A percentile compares a stretch with the other conserved stretches of the same genome.
phyloP scores from a whole-genome alignment of 176 grass and related monocot genomes.

The Neostapfia colusana region DNA sequence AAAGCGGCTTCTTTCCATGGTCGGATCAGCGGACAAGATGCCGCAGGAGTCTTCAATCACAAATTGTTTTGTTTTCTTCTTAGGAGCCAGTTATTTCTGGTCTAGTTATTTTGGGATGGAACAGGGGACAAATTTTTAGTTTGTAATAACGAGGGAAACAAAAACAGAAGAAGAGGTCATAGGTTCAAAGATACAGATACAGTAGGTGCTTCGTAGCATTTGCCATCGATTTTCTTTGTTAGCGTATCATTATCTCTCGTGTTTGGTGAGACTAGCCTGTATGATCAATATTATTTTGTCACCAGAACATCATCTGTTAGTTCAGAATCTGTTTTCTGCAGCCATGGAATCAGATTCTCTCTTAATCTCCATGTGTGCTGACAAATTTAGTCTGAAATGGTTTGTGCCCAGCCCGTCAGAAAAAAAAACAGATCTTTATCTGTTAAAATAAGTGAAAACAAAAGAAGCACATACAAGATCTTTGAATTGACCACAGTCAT shows the following conservation, averaged over 20 bases:
- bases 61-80: not conserved
- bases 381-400: not conserved
- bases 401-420: not conserved
- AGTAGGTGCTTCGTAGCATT: constrained; percentile 36
- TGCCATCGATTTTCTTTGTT: constrained; percentile 11
- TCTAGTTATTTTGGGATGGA: constrained; percentile 15
- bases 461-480: not conserved
- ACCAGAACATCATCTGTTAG: not conserved
- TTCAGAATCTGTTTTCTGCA: constrained; percentile 15
- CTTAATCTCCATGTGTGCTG: not conserved
- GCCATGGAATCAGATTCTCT: constrained; percentile 19
- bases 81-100: not conserved
- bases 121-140: constrained; percentile 27
- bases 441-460: not conserved
- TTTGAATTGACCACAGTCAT: constrained; percentile 40
- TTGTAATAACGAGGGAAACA: constrained; percentile 8
- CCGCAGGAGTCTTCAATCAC: too few species aligned
- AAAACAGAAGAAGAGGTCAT: not conserved
- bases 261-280: constrained; percentile 16
- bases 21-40: not conserved
- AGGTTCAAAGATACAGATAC: constrained; percentile 13
- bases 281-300: constrained; percentile 19
- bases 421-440: not conserved
- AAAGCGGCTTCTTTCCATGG: not conserved
- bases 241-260: constrained; percentile 11